These are phyloP conservation scores for Calocybe gangraenosa DNA, from an alignment of 768 basidiomycete genomes.

Conservation along the genomic window DNA sequence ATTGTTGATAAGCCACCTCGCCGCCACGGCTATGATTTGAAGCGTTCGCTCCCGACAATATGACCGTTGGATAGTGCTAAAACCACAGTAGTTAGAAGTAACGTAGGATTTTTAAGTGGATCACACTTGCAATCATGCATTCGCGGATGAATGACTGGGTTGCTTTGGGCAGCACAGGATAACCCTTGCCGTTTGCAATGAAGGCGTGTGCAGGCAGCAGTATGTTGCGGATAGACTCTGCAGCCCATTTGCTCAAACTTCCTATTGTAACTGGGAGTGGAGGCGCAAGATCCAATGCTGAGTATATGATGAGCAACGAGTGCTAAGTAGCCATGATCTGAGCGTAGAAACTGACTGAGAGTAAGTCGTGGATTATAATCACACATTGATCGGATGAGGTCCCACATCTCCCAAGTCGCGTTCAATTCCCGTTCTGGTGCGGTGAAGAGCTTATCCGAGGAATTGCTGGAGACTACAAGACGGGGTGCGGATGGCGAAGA, in stretches of 20 bases:
- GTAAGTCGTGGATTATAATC: conserved; percentile 74
- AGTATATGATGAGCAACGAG: conserved; percentile 7
- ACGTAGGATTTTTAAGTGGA: too few species aligned
- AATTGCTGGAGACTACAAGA: conserved; percentile 31
- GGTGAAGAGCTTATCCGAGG: conserved; percentile 26
- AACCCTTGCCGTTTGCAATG: conserved; percentile 94
- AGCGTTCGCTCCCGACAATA: conserved; percentile 66
- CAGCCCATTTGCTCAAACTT: conserved; percentile 83
- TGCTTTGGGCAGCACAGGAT: conserved; percentile 92
- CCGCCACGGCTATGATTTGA: conserved; percentile 77
- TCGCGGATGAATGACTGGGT: conserved; percentile 89
- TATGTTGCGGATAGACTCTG: conserved; percentile 88
- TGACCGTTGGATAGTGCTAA: conserved; percentile 82
- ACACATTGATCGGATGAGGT: conserved; percentile 86
- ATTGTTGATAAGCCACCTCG: conserved; percentile 85
- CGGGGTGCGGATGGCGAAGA: conserved; percentile 25
- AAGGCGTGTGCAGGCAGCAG: conserved; percentile 89
- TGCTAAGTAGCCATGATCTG: not conserved
- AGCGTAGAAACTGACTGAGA: conserved; percentile 45
- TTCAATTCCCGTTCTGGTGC: conserved; percentile 57
- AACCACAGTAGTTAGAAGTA: too few species aligned
- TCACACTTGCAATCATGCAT: conserved; percentile 83
- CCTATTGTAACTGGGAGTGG: conserved; percentile 78
- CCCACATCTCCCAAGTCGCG: conserved; percentile 98
- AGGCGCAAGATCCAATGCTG: conserved; percentile 89